Percentiles rank a stretch among this genome's conserved stretches.
Evolutionary conservation across 2,329 filamentous ascomycete species (phyloP).

Genomic region (Clonostachys sp.): DNA sequence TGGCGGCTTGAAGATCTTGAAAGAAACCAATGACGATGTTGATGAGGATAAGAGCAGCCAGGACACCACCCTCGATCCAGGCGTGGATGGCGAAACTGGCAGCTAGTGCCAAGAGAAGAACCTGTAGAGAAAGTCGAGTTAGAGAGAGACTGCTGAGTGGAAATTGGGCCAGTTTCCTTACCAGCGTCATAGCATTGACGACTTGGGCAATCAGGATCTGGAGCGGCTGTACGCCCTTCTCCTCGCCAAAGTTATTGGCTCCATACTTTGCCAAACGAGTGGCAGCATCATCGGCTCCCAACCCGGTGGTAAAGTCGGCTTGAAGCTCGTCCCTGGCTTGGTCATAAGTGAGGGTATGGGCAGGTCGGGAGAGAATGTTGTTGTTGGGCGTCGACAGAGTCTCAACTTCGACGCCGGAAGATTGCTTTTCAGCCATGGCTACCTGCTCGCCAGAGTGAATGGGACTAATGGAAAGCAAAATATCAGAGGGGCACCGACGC

Average conservation of each 20-base stretch:
- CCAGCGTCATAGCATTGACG: slow-evolving; percentile 54
- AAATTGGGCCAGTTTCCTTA: slow-evolving; percentile 2
- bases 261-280: slow-evolving; percentile 48
- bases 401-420: too few species aligned
- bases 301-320: slow-evolving; percentile 47
- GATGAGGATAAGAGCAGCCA: slow-evolving; percentile 43
- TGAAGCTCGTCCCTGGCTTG: slow-evolving; percentile 47
- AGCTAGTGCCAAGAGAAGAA: slow-evolving; percentile 57
- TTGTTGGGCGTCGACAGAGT: slow-evolving; percentile 8
- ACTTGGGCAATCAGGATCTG: slow-evolving; percentile 55
- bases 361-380: slow-evolving; percentile 43
- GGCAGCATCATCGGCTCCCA: slow-evolving; percentile 45
- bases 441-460: too few species aligned
- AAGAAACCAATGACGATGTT: slow-evolving; percentile 43
- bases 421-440: too few species aligned
- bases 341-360: slow-evolving; percentile 47
- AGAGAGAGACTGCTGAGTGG: background rate
- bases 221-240: slow-evolving; percentile 42
- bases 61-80: slow-evolving; percentile 45
- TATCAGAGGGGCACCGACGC: too few species aligned
- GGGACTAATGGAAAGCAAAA: too few species aligned
- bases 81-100: slow-evolving; percentile 42
- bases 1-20: slow-evolving; percentile 31
- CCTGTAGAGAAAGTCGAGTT: slow-evolving; percentile 5
- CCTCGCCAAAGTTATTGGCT: slow-evolving; percentile 48